Evolutionary conservation across 768 basidiomycete genomes (phyloP), one percentile per base, ranked within the genome.

Genomic region (Mycena amicta): DNA sequence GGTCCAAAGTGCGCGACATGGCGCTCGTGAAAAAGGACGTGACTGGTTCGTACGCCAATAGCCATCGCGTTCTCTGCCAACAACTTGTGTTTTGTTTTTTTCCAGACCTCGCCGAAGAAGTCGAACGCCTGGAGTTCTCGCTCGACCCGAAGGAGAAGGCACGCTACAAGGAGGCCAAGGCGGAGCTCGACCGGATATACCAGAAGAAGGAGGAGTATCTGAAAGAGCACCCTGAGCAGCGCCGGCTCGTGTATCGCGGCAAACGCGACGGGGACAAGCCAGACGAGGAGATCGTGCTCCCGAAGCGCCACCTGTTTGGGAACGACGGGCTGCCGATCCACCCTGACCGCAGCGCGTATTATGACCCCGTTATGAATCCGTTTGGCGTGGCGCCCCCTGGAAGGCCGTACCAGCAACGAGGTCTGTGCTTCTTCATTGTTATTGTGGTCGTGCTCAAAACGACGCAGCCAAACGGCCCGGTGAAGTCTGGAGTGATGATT

Each of bases 1-100:
- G 95, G 55, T 74, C 83, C 50, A 94, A 95, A 74, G 75, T 86
- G 16, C 84, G 92, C 64, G 95, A 98, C 69, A 87, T 95, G 70
- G 81, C 91, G n/a, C 80, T 93, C 28, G 90, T 97, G 40, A 98
- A 98, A 80, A 94, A 93, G 74, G 95, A 98, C 68, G 97, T 95
- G 3, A 76, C 80, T 71, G 92, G 95, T 88, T 65, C 50, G 78
- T 37, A 18, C 64, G 15, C 1, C 33, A 37, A 6, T 45, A 8
- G 22, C 33, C 12, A 6, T n/a, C 15, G 18, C 11, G 23, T 45
- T 22, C 30, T 29, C 46, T 3, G 29, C 45, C 25, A 16, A 3
- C n/a, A n/a, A n/a, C n/a, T n/a, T n/a, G n/a, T n/a, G n/a, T n/a
- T n/a, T n/a, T n/a, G n/a, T n/a, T n/a, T n/a, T n/a, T n/a, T n/a